Conservation (phyloP, 106 monocot genomes). For the Iris macrosiphon region DNA sequence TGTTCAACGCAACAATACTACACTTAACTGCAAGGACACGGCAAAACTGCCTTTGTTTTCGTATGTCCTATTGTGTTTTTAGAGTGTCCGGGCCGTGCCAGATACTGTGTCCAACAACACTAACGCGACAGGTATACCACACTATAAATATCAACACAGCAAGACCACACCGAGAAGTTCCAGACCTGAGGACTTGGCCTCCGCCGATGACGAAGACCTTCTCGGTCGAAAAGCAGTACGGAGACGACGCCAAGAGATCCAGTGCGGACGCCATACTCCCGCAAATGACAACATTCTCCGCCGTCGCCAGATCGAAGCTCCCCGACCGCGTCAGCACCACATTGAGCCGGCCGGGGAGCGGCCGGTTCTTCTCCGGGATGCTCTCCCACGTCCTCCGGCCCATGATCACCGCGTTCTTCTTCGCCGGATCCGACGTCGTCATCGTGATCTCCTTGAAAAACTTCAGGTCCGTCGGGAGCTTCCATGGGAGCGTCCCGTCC, state of each 20-base stretch:
- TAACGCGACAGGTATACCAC: too few relatives aligned
- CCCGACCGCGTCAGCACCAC: conserved; percentile 90
- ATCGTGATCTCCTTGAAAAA: conserved; percentile 83
- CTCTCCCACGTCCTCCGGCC: conserved; percentile 96
- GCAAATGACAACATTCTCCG: conserved; percentile 75
- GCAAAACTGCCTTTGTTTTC: too few relatives aligned
- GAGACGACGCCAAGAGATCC: conserved; percentile 60
- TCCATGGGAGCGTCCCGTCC: conserved; percentile 84
- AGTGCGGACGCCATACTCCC: conserved; percentile 78
- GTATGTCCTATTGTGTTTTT: too few relatives aligned
- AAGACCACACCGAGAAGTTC: too few relatives aligned
- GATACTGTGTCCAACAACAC: too few relatives aligned
- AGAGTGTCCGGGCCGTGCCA: too few relatives aligned
- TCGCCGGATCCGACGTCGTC: conserved; percentile 61
- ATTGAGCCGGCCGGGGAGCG: conserved; percentile 80
- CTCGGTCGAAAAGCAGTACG: conserved; percentile 86
- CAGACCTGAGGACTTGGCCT: conserved; percentile 82
- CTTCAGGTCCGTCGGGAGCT: conserved; percentile 72
- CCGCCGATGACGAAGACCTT: conserved; percentile 95
- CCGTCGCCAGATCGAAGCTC: conserved; percentile 68
- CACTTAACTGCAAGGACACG: too few relatives aligned
- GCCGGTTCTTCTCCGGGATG: conserved; percentile 58
- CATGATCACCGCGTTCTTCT: conserved; percentile 98
- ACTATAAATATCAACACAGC: too few relatives aligned
- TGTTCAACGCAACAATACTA: too few relatives aligned